A percentile compares a stretch with the other conserved stretches of the same genome.
These are phyloP conservation scores for Chimonanthus salicifolius DNA, from an alignment of 164 flowering plant genomes.

Conservation along the genomic window DNA sequence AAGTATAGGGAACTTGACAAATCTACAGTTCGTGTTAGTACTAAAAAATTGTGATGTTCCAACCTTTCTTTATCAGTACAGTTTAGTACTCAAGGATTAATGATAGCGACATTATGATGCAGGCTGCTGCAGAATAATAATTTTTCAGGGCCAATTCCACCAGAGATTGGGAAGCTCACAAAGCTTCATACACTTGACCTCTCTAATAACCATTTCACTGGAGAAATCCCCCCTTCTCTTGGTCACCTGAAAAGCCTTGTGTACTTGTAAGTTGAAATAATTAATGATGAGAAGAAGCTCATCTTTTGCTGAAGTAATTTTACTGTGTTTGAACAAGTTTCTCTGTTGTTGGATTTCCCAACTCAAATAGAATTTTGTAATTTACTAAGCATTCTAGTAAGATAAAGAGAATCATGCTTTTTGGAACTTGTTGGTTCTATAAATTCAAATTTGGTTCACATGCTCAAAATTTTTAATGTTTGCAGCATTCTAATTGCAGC, in stretches of 20 bases:
- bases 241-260: slow-evolving; percentile 50
- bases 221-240: slow-evolving; percentile 53
- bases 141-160: slow-evolving; percentile 71
- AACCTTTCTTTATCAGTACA: too few relatives aligned
- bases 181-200: slow-evolving; percentile 76
- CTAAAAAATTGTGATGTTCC: background rate
- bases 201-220: slow-evolving; percentile 61
- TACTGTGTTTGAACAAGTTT: too few relatives aligned
- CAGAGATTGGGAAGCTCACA: slow-evolving; percentile 62
- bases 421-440: background rate
- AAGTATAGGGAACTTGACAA: slow-evolving; percentile 84
- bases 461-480: background rate
- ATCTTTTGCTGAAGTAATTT: too few relatives aligned
- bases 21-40: slow-evolving; percentile 82
- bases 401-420: too few relatives aligned
- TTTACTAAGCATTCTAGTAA: too few relatives aligned
- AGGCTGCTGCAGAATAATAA: slow-evolving; percentile 81
- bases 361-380: too few relatives aligned
- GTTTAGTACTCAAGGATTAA: background rate
- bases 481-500: background rate
- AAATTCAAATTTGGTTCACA: background rate
- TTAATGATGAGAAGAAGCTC: background rate
- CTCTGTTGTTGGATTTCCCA: too few relatives aligned
- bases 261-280: slow-evolving; percentile 55
- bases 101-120: slow-evolving; percentile 11